These are phyloP conservation scores for Thielaviopsis euricoi DNA, from an alignment of 2,329 filamentous ascomycete species.

Conservation along the genomic window DNA sequence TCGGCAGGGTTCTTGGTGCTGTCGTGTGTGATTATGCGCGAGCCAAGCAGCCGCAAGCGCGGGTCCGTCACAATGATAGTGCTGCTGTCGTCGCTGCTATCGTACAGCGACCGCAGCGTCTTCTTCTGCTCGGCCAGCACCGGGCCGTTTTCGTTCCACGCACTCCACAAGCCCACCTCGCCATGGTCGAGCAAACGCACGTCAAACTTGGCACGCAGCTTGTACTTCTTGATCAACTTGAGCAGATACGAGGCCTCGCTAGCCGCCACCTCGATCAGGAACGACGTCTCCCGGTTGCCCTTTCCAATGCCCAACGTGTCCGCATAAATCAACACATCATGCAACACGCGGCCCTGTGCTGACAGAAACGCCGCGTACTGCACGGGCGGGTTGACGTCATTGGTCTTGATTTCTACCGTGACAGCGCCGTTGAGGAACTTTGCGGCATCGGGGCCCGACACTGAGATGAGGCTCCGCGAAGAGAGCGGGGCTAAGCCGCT, in stretches of 20 bases:
- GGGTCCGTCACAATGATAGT: constrained; percentile 30
- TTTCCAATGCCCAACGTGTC: constrained; percentile 14
- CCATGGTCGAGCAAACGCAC: constrained; percentile 47
- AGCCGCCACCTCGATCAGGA: constrained; percentile 71
- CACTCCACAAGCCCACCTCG: constrained; percentile 54
- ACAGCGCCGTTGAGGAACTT: constrained; percentile 80
- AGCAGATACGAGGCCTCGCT: constrained; percentile 43
- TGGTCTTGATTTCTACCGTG: constrained; percentile 45
- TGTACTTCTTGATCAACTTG: constrained; percentile 69
- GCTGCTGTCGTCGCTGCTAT: neutral
- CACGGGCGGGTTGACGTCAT: constrained; percentile 27
- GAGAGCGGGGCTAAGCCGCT: constrained; percentile 40
- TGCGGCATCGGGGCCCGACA: constrained; percentile 63
- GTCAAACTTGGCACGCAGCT: constrained; percentile 63
- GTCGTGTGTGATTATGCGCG: constrained; percentile 25
- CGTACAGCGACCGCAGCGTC: neutral
- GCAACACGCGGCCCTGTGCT: constrained; percentile 65
- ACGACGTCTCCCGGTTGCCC: constrained; percentile 16
- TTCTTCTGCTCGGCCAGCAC: constrained; percentile 1
- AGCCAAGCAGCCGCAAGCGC: constrained; percentile 39
- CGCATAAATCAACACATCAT: constrained; percentile 84
- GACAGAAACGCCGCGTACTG: constrained; percentile 78
- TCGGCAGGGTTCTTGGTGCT: constrained; percentile 17
- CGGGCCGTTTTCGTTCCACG: constrained; percentile 43
- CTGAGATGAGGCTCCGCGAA: constrained; percentile 62